Conservation (phyloP, 139 green algal species). For the Chlamydomonas sphaeroides region DNA sequence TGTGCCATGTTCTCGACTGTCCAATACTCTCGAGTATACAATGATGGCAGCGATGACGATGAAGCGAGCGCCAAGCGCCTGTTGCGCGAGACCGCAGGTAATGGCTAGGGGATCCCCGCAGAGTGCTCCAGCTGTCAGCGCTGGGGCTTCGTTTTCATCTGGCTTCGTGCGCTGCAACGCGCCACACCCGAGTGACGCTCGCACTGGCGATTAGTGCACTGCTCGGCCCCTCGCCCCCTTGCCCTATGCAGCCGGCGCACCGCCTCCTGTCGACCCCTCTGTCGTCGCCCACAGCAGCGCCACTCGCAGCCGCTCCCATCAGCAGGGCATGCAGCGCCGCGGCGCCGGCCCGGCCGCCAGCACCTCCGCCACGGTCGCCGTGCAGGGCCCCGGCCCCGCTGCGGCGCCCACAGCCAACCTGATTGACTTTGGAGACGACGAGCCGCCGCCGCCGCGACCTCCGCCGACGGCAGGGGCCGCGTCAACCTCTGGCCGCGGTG, state of each 20-base stretch:
- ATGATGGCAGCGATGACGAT: background rate
- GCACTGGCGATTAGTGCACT: too few species aligned
- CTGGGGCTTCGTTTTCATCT: too few species aligned
- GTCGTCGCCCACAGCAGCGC: background rate
- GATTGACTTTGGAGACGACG: constrained; percentile 18
- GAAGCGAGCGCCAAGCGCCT: background rate
- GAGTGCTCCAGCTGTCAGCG: too few species aligned
- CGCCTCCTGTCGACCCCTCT: background rate
- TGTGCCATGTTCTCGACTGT: background rate
- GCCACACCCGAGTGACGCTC: too few species aligned
- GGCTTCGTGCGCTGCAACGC: too few species aligned
- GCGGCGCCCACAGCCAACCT: background rate
- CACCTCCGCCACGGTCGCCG: background rate
- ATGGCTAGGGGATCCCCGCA: too few species aligned
- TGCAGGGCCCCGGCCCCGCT: background rate
- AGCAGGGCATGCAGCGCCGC: background rate
- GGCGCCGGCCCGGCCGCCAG: too few species aligned
- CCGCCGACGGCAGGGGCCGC: too few species aligned
- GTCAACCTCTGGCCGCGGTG: too few species aligned
- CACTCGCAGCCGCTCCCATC: too few species aligned
- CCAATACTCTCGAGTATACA: constrained; percentile 6
- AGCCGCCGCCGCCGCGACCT: too few species aligned
- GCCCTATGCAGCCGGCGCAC: background rate
- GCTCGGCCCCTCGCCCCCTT: too few species aligned
- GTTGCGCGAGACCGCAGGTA: constrained; percentile 1